A percentile compares a stretch with the other conserved stretches of the same genome.
Evolutionary conservation across 75 land plant genomes (phyloP).

Genomic region (Pinus taeda): DNA sequence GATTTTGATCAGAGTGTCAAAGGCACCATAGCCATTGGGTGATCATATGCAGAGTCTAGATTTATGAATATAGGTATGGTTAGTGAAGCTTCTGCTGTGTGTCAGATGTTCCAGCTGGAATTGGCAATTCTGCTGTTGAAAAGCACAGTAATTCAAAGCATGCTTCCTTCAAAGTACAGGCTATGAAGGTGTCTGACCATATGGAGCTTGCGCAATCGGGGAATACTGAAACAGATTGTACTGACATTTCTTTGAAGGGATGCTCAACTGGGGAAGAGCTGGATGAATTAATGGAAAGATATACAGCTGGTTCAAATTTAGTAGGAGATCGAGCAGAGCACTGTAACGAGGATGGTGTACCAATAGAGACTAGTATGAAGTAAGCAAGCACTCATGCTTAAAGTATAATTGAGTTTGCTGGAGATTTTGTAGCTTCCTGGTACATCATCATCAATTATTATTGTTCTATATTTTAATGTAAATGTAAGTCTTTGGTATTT

Average conservation of each 20-base stretch:
- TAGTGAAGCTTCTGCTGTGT: slow-evolving; percentile 2
- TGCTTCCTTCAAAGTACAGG: slow-evolving; percentile 6
- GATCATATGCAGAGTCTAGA: not conserved
- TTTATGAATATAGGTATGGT: slow-evolving; percentile 5
- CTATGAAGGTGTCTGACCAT: not conserved
- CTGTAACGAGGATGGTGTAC: not conserved
- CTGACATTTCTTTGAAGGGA: not conserved
- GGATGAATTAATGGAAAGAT: not conserved
- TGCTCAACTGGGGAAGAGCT: not conserved
- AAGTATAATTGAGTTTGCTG: not conserved
- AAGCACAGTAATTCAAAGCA: slow-evolving; percentile 11
- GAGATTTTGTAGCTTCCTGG: no score
- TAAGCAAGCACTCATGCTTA: not conserved
- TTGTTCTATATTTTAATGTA: not conserved
- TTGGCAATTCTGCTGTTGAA: slow-evolving; percentile 9
- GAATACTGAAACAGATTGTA: not conserved
- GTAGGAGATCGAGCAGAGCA: not conserved
- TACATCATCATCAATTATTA: no score
- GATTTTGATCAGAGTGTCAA: not conserved
- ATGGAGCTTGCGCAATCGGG: not conserved
- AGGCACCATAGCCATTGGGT: not conserved
- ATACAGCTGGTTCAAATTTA: slow-evolving; percentile 1
- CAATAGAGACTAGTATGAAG: slow-evolving; percentile 1
- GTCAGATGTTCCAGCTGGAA: slow-evolving; percentile 3
- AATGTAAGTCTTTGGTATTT: not conserved